Evolutionary conservation across 768 basidiomycete genomes (phyloP).

Genomic region (Amanita fuliginea): DNA sequence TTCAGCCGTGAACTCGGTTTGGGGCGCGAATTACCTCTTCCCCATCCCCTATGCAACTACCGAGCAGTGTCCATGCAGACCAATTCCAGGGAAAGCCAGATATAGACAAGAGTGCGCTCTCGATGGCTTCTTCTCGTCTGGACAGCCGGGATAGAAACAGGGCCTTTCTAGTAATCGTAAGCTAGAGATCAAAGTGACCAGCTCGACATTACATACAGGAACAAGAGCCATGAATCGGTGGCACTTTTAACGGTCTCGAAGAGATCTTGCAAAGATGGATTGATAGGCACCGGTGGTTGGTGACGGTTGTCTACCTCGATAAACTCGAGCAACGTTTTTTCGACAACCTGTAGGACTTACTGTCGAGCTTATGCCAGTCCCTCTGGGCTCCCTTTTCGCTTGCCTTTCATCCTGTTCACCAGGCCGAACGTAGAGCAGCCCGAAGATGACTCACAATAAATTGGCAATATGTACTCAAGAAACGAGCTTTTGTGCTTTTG

Average conservation of each 20-base stretch:
- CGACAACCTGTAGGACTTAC: slow-evolving; percentile 26
- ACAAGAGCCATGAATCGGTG: slow-evolving; percentile 75
- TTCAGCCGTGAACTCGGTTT: slow-evolving; percentile 8
- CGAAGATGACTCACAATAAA: slow-evolving; percentile 59
- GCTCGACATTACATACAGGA: slow-evolving; percentile 38
- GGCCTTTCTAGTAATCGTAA: slow-evolving; percentile 48
- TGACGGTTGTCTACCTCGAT: slow-evolving; percentile 46
- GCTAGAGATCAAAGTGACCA: slow-evolving; percentile 2
- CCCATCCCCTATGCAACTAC: slow-evolving; percentile 66
- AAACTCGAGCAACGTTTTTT: slow-evolving; percentile 2
- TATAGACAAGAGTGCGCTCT: slow-evolving; percentile 66
- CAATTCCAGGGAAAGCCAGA: slow-evolving; percentile 85
- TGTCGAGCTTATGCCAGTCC: slow-evolving; percentile 77
- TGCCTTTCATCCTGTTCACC: slow-evolving; percentile 33
- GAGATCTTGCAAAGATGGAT: slow-evolving; percentile 44
- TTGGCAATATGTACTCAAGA: slow-evolving; percentile 68
- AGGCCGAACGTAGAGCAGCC: slow-evolving; percentile 6
- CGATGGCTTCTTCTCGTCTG: slow-evolving; percentile 79
- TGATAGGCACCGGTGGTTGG: slow-evolving; percentile 58
- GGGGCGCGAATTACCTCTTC: slow-evolving; percentile 55
- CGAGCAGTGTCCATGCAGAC: slow-evolving; percentile 84
- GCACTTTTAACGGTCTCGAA: slow-evolving; percentile 45
- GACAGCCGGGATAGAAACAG: slow-evolving; percentile 72
- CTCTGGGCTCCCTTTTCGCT: slow-evolving; percentile 75
- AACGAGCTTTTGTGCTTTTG: slow-evolving; percentile 60